Evolutionary conservation across 2,329 filamentous ascomycete genomes (phyloP).

Genomic region (Pseudohalonectria lignicola): DNA sequence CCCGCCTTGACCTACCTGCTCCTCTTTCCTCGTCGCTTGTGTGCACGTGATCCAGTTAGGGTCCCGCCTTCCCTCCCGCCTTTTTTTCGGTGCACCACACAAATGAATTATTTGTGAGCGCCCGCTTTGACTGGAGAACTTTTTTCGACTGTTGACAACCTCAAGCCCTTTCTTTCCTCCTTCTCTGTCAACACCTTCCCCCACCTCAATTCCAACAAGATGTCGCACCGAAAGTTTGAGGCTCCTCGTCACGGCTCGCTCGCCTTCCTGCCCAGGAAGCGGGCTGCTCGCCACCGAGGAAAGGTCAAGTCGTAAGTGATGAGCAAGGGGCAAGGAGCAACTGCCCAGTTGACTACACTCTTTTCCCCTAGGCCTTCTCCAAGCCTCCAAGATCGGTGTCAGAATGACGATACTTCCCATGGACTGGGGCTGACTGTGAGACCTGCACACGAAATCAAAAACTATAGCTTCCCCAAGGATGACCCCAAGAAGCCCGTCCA

Average conservation of each 20-base stretch:
- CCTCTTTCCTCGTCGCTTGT: too few relatives aligned
- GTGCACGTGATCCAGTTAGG: not conserved
- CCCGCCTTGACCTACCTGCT: too few relatives aligned
- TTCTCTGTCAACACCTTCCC: not conserved
- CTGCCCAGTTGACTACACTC: too few relatives aligned
- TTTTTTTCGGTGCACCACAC: not conserved
- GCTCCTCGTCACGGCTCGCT: slow-evolving; percentile 92
- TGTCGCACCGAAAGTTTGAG: slow-evolving; percentile 53
- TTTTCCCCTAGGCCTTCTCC: too few relatives aligned
- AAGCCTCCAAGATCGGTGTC: too few relatives aligned
- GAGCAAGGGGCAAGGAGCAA: too few relatives aligned
- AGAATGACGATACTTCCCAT: too few relatives aligned
- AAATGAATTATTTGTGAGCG: not conserved
- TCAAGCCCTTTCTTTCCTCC: not conserved
- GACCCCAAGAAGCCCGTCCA: slow-evolving; percentile 99
- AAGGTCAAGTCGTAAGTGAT: slow-evolving; percentile 91
- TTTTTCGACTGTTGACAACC: not conserved
- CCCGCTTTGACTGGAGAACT: not conserved
- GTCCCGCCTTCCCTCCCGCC: too few relatives aligned
- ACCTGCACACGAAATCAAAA: too few relatives aligned
- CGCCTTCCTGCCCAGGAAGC: slow-evolving; percentile 81
- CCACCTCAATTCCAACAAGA: slow-evolving; percentile 8
- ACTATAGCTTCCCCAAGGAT: slow-evolving; percentile 99
- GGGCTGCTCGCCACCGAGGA: slow-evolving; percentile 85
- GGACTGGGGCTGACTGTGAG: too few relatives aligned